Percentiles rank a stretch among this genome's conserved stretches.
Conservation (phyloP, 2,329 filamentous ascomycete genomes). For the Stachybotrys echinatus region DNA sequence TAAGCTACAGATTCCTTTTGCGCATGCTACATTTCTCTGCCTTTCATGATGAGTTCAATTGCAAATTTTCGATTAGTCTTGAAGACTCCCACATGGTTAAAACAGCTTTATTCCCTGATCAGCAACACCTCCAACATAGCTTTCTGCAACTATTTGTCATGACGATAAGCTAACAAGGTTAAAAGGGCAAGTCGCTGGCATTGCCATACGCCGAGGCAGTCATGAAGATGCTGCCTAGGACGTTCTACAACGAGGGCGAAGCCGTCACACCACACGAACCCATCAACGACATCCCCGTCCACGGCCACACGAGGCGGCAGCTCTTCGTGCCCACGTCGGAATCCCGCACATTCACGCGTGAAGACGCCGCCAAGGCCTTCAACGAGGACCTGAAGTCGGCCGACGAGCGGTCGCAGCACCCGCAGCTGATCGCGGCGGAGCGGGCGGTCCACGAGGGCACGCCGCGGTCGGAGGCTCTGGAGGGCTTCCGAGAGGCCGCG, state of each 20-base stretch:
- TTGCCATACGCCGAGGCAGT: conserved; percentile 72
- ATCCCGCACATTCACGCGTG: conserved; percentile 57
- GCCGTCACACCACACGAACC: conserved; percentile 48
- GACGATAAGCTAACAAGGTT: neutral
- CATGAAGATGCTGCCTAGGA: conserved; percentile 72
- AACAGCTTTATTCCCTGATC: conserved; percentile 36
- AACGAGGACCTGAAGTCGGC: conserved; percentile 53
- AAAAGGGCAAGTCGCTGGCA: conserved; percentile 70
- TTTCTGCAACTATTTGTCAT: neutral
- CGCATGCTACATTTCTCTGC: conserved; percentile 9
- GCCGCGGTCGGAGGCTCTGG: conserved; percentile 27
- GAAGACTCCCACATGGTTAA: conserved; percentile 91
- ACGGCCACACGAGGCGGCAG: conserved; percentile 56
- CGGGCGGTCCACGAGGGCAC: conserved; percentile 35
- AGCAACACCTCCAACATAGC: conserved; percentile 7
- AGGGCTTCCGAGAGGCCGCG: conserved; percentile 35
- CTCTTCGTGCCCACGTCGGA: conserved; percentile 61
- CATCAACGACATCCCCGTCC: conserved; percentile 61
- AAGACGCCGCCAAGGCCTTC: conserved; percentile 61
- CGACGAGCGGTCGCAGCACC: conserved; percentile 57
- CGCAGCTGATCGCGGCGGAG: conserved; percentile 54
- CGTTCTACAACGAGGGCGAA: conserved; percentile 47
- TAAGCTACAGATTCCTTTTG: conserved; percentile 41
- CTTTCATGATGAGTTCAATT: conserved; percentile 54
- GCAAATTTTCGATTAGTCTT: conserved; percentile 99